Conservation (phyloP, 2,329 filamentous ascomycete genomes). For the Botrytis fragariae region DNA sequence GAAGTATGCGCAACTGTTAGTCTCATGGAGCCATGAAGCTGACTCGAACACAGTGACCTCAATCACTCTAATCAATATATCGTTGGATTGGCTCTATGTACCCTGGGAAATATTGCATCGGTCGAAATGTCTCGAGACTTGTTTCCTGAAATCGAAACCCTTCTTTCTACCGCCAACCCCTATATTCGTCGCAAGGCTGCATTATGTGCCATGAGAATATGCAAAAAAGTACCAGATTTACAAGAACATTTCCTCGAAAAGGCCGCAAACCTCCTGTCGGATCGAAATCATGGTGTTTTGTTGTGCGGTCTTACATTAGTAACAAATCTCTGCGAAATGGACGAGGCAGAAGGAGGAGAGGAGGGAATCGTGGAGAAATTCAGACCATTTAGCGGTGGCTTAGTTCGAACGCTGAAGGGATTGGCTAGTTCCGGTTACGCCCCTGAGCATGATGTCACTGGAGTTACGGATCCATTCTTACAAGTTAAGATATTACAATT, state of each 20-base stretch:
- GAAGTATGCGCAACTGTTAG: constrained; percentile 59
- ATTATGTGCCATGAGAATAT: constrained; percentile 98
- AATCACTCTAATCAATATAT: constrained; percentile 98
- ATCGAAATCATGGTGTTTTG: constrained; percentile 93
- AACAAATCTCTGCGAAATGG: constrained; percentile 88
- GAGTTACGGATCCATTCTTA: constrained; percentile 95
- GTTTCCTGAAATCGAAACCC: constrained; percentile 90
- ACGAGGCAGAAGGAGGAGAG: constrained; percentile 88
- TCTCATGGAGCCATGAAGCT: neutral
- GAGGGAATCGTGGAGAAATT: constrained; percentile 89
- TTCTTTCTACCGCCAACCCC: constrained; percentile 92
- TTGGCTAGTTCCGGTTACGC: constrained; percentile 94
- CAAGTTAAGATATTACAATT: constrained; percentile 94
- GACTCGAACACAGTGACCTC: constrained; percentile 64
- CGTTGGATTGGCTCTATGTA: constrained; percentile 92
- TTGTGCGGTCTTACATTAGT: constrained; percentile 90
- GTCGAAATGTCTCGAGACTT: constrained; percentile 98
- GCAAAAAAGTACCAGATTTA: constrained; percentile 93
- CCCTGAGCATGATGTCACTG: constrained; percentile 96
- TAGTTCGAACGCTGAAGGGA: constrained; percentile 89
- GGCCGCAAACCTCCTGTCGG: constrained; percentile 79
- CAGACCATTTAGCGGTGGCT: constrained; percentile 74
- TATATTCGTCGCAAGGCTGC: constrained; percentile 97
- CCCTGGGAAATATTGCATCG: constrained; percentile 94
- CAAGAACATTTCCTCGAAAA: constrained; percentile 98